A percentile compares a stretch with the other conserved stretches of the same genome.
These are phyloP conservation scores for Areca catechu DNA, from an alignment of 176 grass and related monocot genomes.

Conservation along the genomic window DNA sequence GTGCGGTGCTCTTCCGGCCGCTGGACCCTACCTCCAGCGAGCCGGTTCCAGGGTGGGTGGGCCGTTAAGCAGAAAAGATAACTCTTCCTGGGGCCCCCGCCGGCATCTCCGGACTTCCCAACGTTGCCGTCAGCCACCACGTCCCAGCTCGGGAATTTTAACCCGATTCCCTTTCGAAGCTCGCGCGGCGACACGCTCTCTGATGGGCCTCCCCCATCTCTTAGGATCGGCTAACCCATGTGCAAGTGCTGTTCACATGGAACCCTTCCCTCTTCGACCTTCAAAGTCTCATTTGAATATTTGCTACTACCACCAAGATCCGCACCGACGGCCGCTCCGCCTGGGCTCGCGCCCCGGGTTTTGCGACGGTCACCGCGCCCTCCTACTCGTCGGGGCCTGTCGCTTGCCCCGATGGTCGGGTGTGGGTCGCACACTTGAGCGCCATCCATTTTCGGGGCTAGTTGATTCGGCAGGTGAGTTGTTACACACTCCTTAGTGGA, in stretches of 20 bases:
- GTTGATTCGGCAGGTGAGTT: conserved; percentile 34
- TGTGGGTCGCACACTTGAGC: conserved; percentile 28
- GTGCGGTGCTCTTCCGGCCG: no score
- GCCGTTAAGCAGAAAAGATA: conserved; percentile 76
- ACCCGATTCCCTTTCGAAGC: conserved; percentile 36
- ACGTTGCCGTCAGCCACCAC: conserved; percentile 41
- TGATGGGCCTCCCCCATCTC: conserved; percentile 29
- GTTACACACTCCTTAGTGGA: conserved; percentile 3
- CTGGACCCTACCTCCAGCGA: no score
- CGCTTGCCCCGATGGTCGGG: conserved; percentile 24
- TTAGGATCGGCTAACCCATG: conserved; percentile 45
- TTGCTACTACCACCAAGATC: conserved; percentile 63
- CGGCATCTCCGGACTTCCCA: conserved; percentile 53
- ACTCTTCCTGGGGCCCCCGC: conserved; percentile 59
- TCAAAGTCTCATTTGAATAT: conserved; percentile 71
- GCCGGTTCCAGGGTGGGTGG: conserved; percentile 44
- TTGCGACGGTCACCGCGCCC: no score
- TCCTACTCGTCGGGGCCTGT: no score
- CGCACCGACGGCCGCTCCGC: conserved; percentile 48
- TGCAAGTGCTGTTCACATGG: conserved; percentile 55
- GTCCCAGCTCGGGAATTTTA: conserved; percentile 48
- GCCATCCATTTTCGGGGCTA: conserved; percentile 33
- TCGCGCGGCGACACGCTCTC: conserved; percentile 4
- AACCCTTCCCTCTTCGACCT: conserved; percentile 53
- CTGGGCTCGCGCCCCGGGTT: conserved; percentile 35